Evolutionary conservation across 306 rosid species (phyloP).

Genomic region (Spatholobus suberectus): DNA sequence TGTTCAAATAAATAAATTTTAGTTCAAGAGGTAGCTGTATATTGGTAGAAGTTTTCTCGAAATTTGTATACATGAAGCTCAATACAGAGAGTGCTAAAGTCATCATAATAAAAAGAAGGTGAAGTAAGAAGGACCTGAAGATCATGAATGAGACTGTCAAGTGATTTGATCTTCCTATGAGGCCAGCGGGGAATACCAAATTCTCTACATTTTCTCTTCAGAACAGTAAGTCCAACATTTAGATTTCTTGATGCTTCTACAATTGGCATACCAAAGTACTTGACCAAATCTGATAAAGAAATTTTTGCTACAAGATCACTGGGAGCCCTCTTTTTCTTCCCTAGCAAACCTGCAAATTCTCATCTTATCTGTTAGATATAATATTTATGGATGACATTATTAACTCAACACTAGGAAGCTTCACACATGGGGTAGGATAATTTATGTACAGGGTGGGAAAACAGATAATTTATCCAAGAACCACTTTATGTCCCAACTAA

Average conservation of each 20-base stretch:
- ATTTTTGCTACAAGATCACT: constrained; percentile 69
- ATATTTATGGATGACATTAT: constrained; percentile 35
- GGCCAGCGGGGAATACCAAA: constrained; percentile 96
- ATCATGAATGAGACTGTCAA: constrained; percentile 82
- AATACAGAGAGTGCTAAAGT: constrained; percentile 22
- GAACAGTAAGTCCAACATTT: constrained; percentile 86
- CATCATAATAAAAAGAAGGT: constrained; percentile 16
- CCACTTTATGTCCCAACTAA: background rate
- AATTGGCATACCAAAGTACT: constrained; percentile 84
- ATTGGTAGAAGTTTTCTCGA: constrained; percentile 7
- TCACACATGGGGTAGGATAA: background rate
- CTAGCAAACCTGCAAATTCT: constrained; percentile 55
- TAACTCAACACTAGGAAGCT: constrained; percentile 35
- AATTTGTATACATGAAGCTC: background rate
- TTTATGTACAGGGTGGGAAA: background rate
- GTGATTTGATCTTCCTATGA: constrained; percentile 92
- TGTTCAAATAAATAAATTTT: constrained; percentile 24
- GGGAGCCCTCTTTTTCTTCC: constrained; percentile 78
- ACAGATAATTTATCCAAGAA: background rate
- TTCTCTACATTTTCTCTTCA: constrained; percentile 91
- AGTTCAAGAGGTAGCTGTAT: background rate
- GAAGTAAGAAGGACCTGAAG: constrained; percentile 76
- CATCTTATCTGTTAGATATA: constrained; percentile 50
- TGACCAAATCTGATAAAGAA: constrained; percentile 76
- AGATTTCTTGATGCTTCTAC: constrained; percentile 80